Conservation (phyloP, 140 eudicot species). For the Stevia rebaudiana region DNA sequence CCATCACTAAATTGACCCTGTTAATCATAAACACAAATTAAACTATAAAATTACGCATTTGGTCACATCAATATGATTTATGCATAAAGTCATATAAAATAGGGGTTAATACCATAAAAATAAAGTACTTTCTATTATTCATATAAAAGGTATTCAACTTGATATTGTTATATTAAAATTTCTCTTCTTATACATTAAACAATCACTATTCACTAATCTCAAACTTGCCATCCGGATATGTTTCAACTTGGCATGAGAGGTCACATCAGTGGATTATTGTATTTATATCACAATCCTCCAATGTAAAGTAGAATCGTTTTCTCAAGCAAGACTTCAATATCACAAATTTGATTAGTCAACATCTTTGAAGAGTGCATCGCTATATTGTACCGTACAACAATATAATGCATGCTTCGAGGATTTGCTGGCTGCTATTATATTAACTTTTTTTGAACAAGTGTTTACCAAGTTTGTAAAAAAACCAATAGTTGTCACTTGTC, state of each 20-base stretch:
- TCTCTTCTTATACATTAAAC: too few relatives aligned
- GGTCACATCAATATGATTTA: too few relatives aligned
- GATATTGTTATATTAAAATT: too few relatives aligned
- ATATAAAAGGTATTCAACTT: too few relatives aligned
- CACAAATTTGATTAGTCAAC: neutral
- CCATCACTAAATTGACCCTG: constrained; percentile 67
- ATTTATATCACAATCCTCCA: neutral
- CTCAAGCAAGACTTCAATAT: neutral
- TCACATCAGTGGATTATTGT: neutral
- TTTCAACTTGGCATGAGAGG: neutral
- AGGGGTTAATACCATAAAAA: too few relatives aligned
- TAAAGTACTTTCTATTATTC: too few relatives aligned
- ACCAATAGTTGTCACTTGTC: too few relatives aligned
- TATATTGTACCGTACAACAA: neutral
- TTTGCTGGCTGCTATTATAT: neutral
- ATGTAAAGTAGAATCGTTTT: neutral
- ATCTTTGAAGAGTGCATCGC: neutral
- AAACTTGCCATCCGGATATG: neutral
- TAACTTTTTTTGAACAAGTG: too few relatives aligned
- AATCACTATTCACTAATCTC: too few relatives aligned
- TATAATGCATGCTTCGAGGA: neutral
- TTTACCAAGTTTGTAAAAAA: too few relatives aligned
- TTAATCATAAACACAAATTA: neutral
- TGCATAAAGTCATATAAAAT: too few relatives aligned
- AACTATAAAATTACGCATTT: neutral